These are phyloP conservation scores for Jatropha multifida DNA, from an alignment of 441 rosid species.

Conservation along the genomic window DNA sequence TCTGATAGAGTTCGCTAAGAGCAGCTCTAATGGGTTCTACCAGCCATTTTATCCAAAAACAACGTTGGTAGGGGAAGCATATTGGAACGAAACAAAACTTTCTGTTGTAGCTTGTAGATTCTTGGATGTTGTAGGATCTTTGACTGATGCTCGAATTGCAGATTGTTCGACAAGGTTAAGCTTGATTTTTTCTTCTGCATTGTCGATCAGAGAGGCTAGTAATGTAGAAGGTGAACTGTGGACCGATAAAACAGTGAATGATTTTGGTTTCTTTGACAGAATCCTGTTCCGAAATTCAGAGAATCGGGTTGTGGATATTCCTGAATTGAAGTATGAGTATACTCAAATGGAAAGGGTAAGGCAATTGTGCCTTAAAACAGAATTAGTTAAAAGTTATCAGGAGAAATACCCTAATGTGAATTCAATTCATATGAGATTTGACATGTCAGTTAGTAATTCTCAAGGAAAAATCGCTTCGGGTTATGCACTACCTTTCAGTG, in stretches of 20 bases:
- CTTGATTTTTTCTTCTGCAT: conserved; percentile 28
- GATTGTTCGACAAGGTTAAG: conserved; percentile 39
- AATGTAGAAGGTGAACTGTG: conserved; percentile 29
- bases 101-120: conserved; percentile 29
- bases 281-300: conserved; percentile 10
- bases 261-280: conserved; percentile 29
- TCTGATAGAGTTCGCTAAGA: conserved; percentile 26
- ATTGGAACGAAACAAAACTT: conserved; percentile 35
- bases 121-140: conserved; percentile 22
- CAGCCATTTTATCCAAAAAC: conserved; percentile 27
- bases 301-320: not conserved
- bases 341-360: conserved; percentile 30
- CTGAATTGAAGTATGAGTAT: conserved; percentile 32
- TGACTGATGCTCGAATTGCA: conserved; percentile 31
- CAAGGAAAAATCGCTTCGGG: conserved; percentile 28
- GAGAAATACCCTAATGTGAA: conserved; percentile 23
- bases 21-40: not conserved
- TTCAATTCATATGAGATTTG: conserved; percentile 33
- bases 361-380: conserved; percentile 21
- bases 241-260: conserved; percentile 27
- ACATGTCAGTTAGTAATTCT: conserved; percentile 17
- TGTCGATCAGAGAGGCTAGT: conserved; percentile 30
- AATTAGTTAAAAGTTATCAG: not conserved
- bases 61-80: conserved; percentile 40
- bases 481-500: conserved; percentile 30